These are phyloP conservation scores for Ogataea corticis DNA, from an alignment of 805 yeast species.

Conservation along the genomic window DNA sequence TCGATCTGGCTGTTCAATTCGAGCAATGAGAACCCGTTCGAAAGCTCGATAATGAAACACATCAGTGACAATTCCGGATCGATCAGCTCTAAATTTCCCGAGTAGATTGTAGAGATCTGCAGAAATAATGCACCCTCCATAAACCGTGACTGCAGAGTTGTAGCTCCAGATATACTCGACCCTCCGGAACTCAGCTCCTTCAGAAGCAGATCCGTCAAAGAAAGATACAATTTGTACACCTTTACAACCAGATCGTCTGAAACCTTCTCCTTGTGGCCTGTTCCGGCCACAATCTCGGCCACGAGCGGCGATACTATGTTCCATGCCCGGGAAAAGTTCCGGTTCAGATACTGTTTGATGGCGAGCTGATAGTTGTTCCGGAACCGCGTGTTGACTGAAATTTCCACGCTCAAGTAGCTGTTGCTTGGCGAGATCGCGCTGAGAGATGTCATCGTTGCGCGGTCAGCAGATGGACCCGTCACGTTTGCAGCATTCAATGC, in stretches of 20 bases:
- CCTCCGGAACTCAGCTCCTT: conserved; percentile 16
- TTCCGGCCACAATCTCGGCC: conserved; percentile 13
- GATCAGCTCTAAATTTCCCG: conserved; percentile 9
- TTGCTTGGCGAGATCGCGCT: conserved; percentile 6
- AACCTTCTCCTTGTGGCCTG: neutral
- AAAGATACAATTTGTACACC: conserved; percentile 30
- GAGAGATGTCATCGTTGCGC: neutral
- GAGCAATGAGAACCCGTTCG: conserved; percentile 26
- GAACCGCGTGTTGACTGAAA: conserved; percentile 18
- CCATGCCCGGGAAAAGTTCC: conserved; percentile 33
- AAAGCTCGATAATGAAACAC: conserved; percentile 33
- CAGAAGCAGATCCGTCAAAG: conserved; percentile 30
- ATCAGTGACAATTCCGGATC: conserved; percentile 32
- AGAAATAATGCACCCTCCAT: conserved; percentile 24
- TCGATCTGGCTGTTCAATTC: conserved; percentile 28
- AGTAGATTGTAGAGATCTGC: conserved; percentile 21
- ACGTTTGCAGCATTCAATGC: conserved; percentile 14
- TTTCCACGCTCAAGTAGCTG: conserved; percentile 14
- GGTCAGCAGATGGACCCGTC: neutral
- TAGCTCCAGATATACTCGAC: neutral
- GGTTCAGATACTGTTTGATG: conserved; percentile 41
- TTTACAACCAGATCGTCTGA: conserved; percentile 17
- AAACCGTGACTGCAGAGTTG: conserved; percentile 15
- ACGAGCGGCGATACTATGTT: conserved; percentile 24
- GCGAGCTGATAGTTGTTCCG: conserved; percentile 39